Conservation (phyloP, 495 filamentous ascomycete species). For the Lichina pygmaea region DNA sequence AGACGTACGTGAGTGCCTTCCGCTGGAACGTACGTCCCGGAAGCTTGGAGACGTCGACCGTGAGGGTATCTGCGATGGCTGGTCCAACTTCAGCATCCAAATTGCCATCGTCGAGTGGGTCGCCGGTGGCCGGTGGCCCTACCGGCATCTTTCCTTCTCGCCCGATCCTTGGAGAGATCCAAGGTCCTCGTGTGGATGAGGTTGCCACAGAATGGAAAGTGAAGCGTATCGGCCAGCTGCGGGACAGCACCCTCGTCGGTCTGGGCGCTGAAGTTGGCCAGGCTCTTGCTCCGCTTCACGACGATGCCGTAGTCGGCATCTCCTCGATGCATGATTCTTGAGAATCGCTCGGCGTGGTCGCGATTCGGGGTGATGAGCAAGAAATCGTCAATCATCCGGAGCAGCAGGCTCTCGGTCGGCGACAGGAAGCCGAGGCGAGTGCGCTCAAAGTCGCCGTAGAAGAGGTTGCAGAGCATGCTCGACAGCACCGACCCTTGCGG, state of each 20-base stretch:
- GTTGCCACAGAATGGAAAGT: constrained; percentile 75
- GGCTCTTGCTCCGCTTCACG: constrained; percentile 50
- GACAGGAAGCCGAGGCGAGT: constrained; percentile 38
- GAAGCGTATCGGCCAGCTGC: constrained; percentile 15
- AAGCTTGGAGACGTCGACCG: constrained; percentile 38
- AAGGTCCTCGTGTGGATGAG: constrained; percentile 49
- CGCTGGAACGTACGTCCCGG: constrained; percentile 54
- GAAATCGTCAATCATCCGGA: constrained; percentile 81
- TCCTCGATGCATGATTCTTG: constrained; percentile 54
- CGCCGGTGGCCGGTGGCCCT: neutral
- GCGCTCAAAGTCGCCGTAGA: constrained; percentile 67
- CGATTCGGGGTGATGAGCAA: constrained; percentile 52
- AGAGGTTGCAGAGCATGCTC: constrained; percentile 70
- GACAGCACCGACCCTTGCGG: constrained; percentile 82
- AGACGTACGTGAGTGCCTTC: constrained; percentile 35
- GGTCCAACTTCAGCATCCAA: constrained; percentile 1
- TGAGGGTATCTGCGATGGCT: constrained; percentile 34
- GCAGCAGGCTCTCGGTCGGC: constrained; percentile 26
- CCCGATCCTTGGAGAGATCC: constrained; percentile 37
- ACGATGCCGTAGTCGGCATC: constrained; percentile 51
- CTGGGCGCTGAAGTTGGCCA: constrained; percentile 58
- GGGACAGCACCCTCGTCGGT: constrained; percentile 28
- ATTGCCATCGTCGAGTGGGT: neutral
- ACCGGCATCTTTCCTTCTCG: constrained; percentile 20
- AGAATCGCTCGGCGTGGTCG: constrained; percentile 36